Evolutionary conservation across 1,284 basidiomycete genomes (phyloP), one percentile per base, ranked within the genome.

Genomic region (Trametes versicolor): DNA sequence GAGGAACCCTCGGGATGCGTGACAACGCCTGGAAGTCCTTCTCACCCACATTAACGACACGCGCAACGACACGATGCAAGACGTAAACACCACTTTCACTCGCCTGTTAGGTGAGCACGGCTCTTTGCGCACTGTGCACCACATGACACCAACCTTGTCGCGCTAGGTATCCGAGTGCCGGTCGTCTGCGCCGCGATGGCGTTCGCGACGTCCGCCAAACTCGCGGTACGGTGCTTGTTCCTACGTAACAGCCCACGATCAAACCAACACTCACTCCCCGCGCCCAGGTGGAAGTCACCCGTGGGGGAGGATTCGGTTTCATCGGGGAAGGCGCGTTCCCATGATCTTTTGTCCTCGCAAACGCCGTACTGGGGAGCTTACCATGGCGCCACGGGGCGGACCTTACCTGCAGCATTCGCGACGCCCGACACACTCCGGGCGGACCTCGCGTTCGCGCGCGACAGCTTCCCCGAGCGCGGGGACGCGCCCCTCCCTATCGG

Each of bases 221-320:
- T 93, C 17, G 91, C 91, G 23, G 87, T 74, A 68, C 17, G 70
- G 55, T n/a, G 25, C n/a, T 1, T 7, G 45, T 21, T 41, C 27
- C 21, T 47, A 56, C 63, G 66, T 63, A 59, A 68, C 32, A 41
- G 17, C 12, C 23, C 21, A n/a, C 34, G 36, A 48, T 55, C 59
- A 41, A 47, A 50, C 54, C 39, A 47, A 25, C 34, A 32, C 50
- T 52, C n/a, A 49, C 25, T 8, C 27, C 48, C 15, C 29, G 32
- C 54, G 37, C 53, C 29, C 32, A 75, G 74, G 67, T 87, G 19
- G 79, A 85, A 63, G 87, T 89, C 45, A 82, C 85, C 37, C 79
- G 82, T 1, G 89, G 78, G 21, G 92, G 91, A 36, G 92, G 88
- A 23, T 89, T 93, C 67, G 92, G 90, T 7, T 92, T 93, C 73